A percentile compares a stretch with the other conserved stretches of the same genome.
These are phyloP conservation scores for Phyllosticta citriasiana DNA, from an alignment of 2,329 filamentous ascomycete species.

Conservation along the genomic window DNA sequence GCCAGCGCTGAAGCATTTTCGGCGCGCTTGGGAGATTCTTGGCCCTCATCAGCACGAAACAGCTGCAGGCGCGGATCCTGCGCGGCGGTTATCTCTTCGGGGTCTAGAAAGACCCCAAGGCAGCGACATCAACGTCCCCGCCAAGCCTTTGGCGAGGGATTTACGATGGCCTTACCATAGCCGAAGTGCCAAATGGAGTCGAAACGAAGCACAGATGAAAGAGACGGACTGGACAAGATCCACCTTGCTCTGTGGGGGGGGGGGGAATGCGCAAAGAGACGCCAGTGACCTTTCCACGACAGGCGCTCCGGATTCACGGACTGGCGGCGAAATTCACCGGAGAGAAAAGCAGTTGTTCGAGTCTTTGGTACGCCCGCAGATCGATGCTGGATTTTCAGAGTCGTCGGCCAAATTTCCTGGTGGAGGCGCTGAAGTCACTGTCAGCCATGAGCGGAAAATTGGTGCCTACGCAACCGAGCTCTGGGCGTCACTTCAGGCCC, in stretches of 20 bases:
- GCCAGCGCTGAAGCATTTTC: not conserved
- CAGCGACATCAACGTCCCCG: not conserved
- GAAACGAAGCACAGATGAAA: not conserved
- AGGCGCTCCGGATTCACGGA: not conserved
- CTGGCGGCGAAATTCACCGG: not conserved
- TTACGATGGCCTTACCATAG: not conserved
- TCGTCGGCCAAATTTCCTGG: not conserved
- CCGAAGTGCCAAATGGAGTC: not conserved
- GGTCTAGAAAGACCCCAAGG: not conserved
- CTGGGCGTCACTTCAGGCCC: not conserved
- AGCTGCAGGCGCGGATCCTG: not conserved
- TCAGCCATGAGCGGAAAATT: not conserved
- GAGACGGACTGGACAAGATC: not conserved
- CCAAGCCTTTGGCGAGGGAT: not conserved
- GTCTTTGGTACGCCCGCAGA: not conserved
- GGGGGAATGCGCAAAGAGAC: not conserved
- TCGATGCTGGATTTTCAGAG: not conserved
- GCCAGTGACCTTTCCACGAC: not conserved
- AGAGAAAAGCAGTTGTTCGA: not conserved
- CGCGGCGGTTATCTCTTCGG: not conserved
- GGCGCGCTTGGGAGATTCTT: not conserved
- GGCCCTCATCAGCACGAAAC: conserved; percentile 10
- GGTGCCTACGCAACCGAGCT: not conserved
- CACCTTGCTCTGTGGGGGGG: not conserved
- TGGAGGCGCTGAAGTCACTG: not conserved